Evolutionary conservation across 352 stramenopile genomes (phyloP).

Genomic region (Discostella stelligera): DNA sequence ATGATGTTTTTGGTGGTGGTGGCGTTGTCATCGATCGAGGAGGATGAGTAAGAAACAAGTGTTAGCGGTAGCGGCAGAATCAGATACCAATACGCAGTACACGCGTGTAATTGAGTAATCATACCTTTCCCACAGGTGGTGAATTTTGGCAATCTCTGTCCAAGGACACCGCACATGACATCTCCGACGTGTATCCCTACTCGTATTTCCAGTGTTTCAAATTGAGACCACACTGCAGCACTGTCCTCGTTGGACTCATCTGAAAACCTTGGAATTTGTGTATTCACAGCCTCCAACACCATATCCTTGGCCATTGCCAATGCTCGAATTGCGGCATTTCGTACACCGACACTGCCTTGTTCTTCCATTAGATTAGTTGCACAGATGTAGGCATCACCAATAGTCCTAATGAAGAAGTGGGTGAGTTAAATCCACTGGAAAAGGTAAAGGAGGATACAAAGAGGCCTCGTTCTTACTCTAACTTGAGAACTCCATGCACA

Average conservation of each 20-base stretch:
- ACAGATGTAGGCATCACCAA: slow-evolving; percentile 88
- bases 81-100: neutral
- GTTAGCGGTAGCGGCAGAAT: neutral
- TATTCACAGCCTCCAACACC: slow-evolving; percentile 17
- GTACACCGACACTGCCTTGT: neutral
- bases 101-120: neutral
- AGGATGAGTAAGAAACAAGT: neutral
- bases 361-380: slow-evolving; percentile 30
- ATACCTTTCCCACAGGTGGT: slow-evolving; percentile 9
- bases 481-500: slow-evolving; percentile 91
- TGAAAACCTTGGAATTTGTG: slow-evolving; percentile 12
- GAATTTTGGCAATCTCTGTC: slow-evolving; percentile 34
- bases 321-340: slow-evolving; percentile 25
- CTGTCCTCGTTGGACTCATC: neutral
- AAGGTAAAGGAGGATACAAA: neutral
- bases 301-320: slow-evolving; percentile 36
- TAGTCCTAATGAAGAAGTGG: slow-evolving; percentile 59
- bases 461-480: slow-evolving; percentile 72
- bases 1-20: neutral
- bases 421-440: neutral
- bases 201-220: slow-evolving; percentile 34
- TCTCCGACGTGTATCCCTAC: slow-evolving; percentile 34
- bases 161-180: slow-evolving; percentile 28
- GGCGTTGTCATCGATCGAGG: neutral
- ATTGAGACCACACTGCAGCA: neutral